phyloP scores from a whole-genome alignment of 768 basidiomycete species.

The Pleurotus cornucopiae region DNA sequence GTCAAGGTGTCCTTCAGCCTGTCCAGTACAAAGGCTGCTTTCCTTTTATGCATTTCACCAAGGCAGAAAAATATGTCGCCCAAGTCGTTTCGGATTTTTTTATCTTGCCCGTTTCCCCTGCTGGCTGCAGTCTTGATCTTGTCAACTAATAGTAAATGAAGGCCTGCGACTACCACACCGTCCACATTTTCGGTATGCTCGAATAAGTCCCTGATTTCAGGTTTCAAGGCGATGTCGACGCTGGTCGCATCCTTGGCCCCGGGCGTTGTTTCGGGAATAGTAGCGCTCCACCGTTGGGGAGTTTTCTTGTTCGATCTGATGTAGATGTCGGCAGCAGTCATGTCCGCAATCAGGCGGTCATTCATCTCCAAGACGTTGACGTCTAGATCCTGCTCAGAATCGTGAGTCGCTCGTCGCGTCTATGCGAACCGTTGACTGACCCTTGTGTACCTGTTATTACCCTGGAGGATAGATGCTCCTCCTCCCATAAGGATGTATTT shows the following conservation, averaged over 20 bases:
- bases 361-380: neutral
- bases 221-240: slow-evolving; percentile 2
- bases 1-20: slow-evolving; percentile 1
- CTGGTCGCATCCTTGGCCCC: slow-evolving; percentile 2
- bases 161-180: slow-evolving; percentile 1
- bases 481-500: slow-evolving; percentile 3
- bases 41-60: no score
- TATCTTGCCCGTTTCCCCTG: neutral
- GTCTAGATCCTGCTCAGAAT: neutral
- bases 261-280: neutral
- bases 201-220: neutral
- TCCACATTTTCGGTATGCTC: neutral
- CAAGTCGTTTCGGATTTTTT: no score
- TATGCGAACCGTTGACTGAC: no score
- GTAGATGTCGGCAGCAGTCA: neutral
- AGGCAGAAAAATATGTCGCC: no score
- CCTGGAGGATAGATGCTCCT: slow-evolving; percentile 2
- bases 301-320: neutral
- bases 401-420: no score
- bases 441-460: neutral
- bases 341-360: neutral
- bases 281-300: slow-evolving; percentile 1
- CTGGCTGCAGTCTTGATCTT: neutral
- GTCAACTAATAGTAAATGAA: slow-evolving; percentile 3
- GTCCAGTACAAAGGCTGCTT: no score